A percentile compares a stretch with the other conserved stretches of the same genome.
These are phyloP conservation scores for Coemansia sp. DNA, from an alignment of 192 early-diverging fungal genomes.

Conservation along the genomic window DNA sequence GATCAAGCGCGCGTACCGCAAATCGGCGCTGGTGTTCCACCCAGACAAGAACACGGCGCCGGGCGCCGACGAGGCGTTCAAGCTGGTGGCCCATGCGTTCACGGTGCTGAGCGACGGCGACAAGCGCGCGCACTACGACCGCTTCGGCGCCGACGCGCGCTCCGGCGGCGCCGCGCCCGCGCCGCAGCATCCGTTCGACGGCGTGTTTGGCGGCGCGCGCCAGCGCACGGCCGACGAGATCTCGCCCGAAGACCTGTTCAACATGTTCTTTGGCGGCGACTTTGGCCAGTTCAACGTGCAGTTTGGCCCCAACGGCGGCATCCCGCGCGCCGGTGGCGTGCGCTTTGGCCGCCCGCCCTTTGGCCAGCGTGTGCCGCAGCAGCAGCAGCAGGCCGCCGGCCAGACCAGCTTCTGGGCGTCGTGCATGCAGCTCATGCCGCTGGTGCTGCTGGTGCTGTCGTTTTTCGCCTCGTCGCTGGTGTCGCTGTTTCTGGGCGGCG, in stretches of 20 bases:
- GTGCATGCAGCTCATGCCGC: slow-evolving; percentile 72
- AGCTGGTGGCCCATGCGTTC: slow-evolving; percentile 90
- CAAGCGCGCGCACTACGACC: slow-evolving; percentile 82
- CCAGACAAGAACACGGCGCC: slow-evolving; percentile 95
- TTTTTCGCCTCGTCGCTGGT: slow-evolving; percentile 67
- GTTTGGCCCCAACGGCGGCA: slow-evolving; percentile 23
- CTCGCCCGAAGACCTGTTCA: slow-evolving; percentile 90
- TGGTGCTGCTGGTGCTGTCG: slow-evolving; percentile 71
- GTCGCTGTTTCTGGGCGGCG: slow-evolving; percentile 33
- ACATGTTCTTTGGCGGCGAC: slow-evolving; percentile 87
- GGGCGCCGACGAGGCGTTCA: slow-evolving; percentile 95
- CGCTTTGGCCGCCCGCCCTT: slow-evolving; percentile 15
- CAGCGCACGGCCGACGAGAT: slow-evolving; percentile 61
- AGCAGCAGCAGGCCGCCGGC: slow-evolving; percentile 41
- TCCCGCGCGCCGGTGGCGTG: slow-evolving; percentile 10
- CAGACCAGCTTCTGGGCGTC: slow-evolving; percentile 34
- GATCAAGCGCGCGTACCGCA: slow-evolving; percentile 92
- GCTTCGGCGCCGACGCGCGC: slow-evolving; percentile 64
- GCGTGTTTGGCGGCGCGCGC: slow-evolving; percentile 3
- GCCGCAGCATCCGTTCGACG: not conserved
- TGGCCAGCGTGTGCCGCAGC: slow-evolving; percentile 13
- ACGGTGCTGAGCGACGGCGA: slow-evolving; percentile 81
- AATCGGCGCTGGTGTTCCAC: slow-evolving; percentile 89
- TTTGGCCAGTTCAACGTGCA: slow-evolving; percentile 53
- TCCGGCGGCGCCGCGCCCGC: slow-evolving; percentile 30